Base-by-base conservation (phyloP, 2,329 filamentous ascomycete genomes). In the Herpomyces periplanetae region DNA sequence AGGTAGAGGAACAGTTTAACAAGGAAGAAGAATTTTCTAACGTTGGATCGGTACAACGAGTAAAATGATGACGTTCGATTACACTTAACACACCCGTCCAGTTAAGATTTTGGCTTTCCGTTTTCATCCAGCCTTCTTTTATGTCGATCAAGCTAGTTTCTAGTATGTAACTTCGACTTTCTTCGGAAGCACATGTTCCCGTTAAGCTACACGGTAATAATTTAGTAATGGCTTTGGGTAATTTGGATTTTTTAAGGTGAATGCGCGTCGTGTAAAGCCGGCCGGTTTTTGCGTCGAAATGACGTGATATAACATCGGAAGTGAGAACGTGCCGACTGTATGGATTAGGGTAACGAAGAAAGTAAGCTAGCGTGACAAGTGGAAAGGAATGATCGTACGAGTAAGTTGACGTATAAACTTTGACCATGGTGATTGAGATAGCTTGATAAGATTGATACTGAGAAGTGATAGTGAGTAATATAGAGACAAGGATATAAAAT, bases 291-390 rank as follows among this genome's bases (percentile, higher is more conserved):
- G 58, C 48, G 37, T 75, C 65, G 38, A 68, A 53, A 36, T 51
- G 45, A 27, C 57, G 61, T 18, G 55, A 53, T 35, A 80, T 66
- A 30, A 64, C 69, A 38, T 80, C 66, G 37, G 64, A 71, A 33
- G 62, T 68, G 29, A 71, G 45, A 20, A 80, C 66, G 42, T 80
- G 66, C 26, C 52, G 57, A 27, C 59, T 60, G 42, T 75, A 73
- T 4, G 66, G 66, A 33, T 75, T 80, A 27, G 64, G 69, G 41
- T 80, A 80, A 27, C 66, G 64, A 19, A 80, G 59, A 41, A 75
- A 80, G 49, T 69, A 80, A 41, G 66, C 66, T 37, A 80, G 59
- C 18, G 65, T 69, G 25, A 80, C 66, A 35, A 65, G 65, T 25
- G 64, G 58, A 43, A 75, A 75, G 18, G 63, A 60, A 39, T 75